Base-by-base conservation (phyloP, 441 rosid genomes). In the Cnidoscolus chayamansa region DNA sequence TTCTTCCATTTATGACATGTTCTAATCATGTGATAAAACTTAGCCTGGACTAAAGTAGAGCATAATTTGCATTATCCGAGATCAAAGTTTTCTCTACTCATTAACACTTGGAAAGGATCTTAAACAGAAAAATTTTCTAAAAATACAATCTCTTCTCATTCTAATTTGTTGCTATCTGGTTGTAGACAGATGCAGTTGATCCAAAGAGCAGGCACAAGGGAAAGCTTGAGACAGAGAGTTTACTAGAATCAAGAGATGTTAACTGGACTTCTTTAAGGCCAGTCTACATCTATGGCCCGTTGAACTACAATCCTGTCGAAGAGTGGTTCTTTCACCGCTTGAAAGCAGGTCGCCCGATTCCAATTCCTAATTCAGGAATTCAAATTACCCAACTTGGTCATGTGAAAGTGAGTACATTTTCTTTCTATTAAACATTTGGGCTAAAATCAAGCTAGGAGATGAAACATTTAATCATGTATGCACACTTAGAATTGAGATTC, bases 191-290 rank as follows among this genome's bases (percentile, higher is more conserved):
- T 85, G 89, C 97, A 45, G 97, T 94, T 66, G 98, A 94, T 73
- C 96, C 99, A 1, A 89, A 94, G 85, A 94, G 99, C 75, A 86
- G 98, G 86, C 98, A 94, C 87, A 90, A 88, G 91, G 98, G 98
- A 70, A 92, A 92, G 86, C 90, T 90, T 49, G 93, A 86, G 68
- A 90, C 97, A 0, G 99, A 94, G 81, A 84, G 78, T 80, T 74
- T 92, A 60, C 74, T 90, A 19, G 77, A 77, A 71, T 80, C 92
- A 63, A 92, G 77, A 37, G 91, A 80, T 71, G 96, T 92, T 70
- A 94, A 94, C 82, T 94, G 92, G 89, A 92, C 99, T 79, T 92
- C 98, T 11, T 5, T 90, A 45, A 81, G 99, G 77, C 94, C 98
- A 9, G 98, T 94, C 71, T 92, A 90, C 81, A 92, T 94, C 60